Percentiles rank a stretch among this genome's conserved stretches.
phyloP scores from a whole-genome alignment of 2,329 filamentous ascomycete genomes.

The Epichloe hybrida region DNA sequence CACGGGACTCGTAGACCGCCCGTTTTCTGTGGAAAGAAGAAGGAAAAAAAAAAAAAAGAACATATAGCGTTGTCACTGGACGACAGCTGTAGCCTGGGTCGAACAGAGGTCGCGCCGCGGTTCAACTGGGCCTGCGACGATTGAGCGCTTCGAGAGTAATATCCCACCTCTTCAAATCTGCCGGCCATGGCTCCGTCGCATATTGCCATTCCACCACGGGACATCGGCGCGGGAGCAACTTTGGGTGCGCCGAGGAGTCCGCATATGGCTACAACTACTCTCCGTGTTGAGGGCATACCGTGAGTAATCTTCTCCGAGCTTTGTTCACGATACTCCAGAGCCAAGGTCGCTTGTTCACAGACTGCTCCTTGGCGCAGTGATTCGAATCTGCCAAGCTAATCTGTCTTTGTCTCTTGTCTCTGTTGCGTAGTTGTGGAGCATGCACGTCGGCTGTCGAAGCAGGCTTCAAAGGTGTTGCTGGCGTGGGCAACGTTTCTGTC shows the following conservation, averaged over 20 bases:
- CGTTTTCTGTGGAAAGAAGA: neutral
- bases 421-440: slow-evolving; percentile 61
- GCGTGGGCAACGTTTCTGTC: slow-evolving; percentile 76
- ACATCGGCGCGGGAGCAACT: slow-evolving; percentile 13
- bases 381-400: neutral
- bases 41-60: neutral
- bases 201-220: slow-evolving; percentile 33
- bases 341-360: slow-evolving; percentile 15
- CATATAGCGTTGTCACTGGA: neutral
- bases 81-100: neutral
- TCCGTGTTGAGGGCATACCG: slow-evolving; percentile 83
- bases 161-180: neutral
- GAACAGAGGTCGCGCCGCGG: neutral
- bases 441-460: slow-evolving; percentile 93
- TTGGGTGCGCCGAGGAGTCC: slow-evolving; percentile 24
- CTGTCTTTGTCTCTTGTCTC: neutral
- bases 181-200: slow-evolving; percentile 36
- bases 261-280: slow-evolving; percentile 77
- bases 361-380: neutral
- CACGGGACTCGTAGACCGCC: neutral
- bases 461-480: slow-evolving; percentile 70
- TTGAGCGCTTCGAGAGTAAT: neutral
- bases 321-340: slow-evolving; percentile 14
- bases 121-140: neutral
- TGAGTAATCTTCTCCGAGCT: slow-evolving; percentile 25